Conservation (phyloP, 768 basidiomycete species). For the Podaxis sp. region DNA sequence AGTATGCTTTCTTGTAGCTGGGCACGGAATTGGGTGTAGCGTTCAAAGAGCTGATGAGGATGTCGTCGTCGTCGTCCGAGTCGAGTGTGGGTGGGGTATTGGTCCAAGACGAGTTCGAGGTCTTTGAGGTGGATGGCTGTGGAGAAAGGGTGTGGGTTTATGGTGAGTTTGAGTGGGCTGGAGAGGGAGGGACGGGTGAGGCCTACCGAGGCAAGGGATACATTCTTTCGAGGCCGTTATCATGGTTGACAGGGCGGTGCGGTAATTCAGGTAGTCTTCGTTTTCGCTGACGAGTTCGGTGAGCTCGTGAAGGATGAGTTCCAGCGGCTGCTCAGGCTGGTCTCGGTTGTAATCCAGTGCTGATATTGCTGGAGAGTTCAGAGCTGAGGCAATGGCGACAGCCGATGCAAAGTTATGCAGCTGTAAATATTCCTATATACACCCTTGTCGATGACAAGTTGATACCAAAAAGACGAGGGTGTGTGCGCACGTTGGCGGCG, state of each 20-base stretch:
- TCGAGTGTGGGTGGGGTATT: conserved; percentile 28
- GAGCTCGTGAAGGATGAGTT: conserved; percentile 31
- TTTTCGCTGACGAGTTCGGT: conserved; percentile 33
- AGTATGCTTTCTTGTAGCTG: conserved; percentile 33
- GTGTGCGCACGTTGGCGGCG: conserved; percentile 34
- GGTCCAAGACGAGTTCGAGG: conserved; percentile 31
- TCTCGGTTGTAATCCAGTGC: conserved; percentile 26
- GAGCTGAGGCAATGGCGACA: conserved; percentile 41
- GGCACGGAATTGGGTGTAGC: conserved; percentile 37
- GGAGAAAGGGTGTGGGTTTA: background rate
- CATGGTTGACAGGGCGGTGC: conserved; percentile 29
- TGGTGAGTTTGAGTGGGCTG: background rate
- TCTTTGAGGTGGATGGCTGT: conserved; percentile 40
- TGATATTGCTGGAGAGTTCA: conserved; percentile 39
- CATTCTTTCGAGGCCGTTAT: too few species aligned
- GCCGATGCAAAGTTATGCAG: conserved; percentile 44
- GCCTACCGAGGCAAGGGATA: conserved; percentile 47
- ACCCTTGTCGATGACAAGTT: background rate
- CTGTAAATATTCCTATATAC: conserved; percentile 41
- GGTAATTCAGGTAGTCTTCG: conserved; percentile 37
- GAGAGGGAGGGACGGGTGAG: conserved; percentile 15
- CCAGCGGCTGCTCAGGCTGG: conserved; percentile 26
- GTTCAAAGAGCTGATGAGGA: conserved; percentile 42
- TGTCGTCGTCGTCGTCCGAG: conserved; percentile 29
- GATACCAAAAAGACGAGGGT: background rate